Evolutionary conservation across 2,329 filamentous ascomycete species (phyloP), one percentile per base, ranked within the genome.

Genomic region (Fusarium sp.): DNA sequence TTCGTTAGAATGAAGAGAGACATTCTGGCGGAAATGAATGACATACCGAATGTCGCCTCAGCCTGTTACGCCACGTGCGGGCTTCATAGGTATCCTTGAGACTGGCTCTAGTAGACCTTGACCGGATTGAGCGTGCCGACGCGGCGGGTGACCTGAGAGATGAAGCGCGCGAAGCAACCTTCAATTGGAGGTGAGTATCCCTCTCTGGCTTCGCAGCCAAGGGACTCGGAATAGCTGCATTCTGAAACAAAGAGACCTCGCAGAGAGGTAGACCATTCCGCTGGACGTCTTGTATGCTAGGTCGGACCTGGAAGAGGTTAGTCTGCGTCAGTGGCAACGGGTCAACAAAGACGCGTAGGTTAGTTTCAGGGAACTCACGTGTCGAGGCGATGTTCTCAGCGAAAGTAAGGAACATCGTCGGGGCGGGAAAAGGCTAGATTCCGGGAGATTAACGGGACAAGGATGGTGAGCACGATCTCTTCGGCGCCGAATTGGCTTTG

Each of bases 401-500:
- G 42, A 7, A 22, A 70, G 63, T 7, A 38, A 10, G 7, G 66
- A 58, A 41, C 58, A 69, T 14, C 66, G 51, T 26, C 58, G 66
- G 45, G 66, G 66, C n/a, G 30, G 66, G 51, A 69, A 69, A 70
- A 69, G 24, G 15, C 30, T 65, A 10, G 65, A 30, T 7, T 70
- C 66, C 12, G 45, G 35, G 16, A n/a, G 22, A 35, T 58, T 51
- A 44, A 13, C 58, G 4, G 16, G 58, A 28, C 59, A 70, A 20
- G 39, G 35, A n/a, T 35, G 50, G 9, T 38, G 39, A 33, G 39
- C n/a, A 6, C 65, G 35, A 20, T 63, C 44, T 24, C 48, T n/a
- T 44, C 66, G 66, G 24, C 66, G 67, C 18, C 64, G 54, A 45
- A 31, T 38, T 14, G 56, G 36, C 48, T 62, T 62, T 42, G 28